Conservation (phyloP, 2,329 filamentous ascomycete species). For the Pseudogymnoascus sp. region DNA sequence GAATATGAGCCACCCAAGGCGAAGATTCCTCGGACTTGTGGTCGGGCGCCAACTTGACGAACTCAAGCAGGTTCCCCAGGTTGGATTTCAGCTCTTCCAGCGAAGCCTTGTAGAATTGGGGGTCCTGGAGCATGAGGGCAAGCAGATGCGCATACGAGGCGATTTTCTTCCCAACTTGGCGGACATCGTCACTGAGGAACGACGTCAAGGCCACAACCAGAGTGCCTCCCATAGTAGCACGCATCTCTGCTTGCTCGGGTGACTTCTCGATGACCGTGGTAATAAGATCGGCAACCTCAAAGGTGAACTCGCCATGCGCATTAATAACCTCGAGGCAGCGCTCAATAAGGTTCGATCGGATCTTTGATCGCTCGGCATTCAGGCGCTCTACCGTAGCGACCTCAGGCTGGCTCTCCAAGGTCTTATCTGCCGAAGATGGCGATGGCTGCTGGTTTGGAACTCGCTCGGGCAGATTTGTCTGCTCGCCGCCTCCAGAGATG, state of each 20-base stretch:
- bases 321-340: constrained; percentile 85
- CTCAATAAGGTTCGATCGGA: constrained; percentile 75
- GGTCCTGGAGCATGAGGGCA: constrained; percentile 78
- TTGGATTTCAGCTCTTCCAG: constrained; percentile 68
- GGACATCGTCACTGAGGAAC: constrained; percentile 50
- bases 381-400: constrained; percentile 67
- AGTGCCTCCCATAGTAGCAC: constrained; percentile 70
- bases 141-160: constrained; percentile 88
- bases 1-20: constrained; percentile 84
- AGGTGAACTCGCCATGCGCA: constrained; percentile 78
- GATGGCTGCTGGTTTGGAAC: constrained; percentile 16
- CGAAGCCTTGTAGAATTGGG: constrained; percentile 69
- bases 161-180: constrained; percentile 52
- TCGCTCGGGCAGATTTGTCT: constrained; percentile 13
- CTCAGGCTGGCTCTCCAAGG: neutral
- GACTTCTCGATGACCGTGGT: constrained; percentile 58
- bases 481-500: constrained; percentile 12
- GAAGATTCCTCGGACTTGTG: constrained; percentile 70
- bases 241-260: constrained; percentile 48
- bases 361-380: constrained; percentile 62
- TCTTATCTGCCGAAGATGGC: constrained; percentile 8
- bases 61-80: constrained; percentile 66
- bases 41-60: constrained; percentile 64
- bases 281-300: constrained; percentile 85
- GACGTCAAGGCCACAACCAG: constrained; percentile 77